Conservation (phyloP, 1,139 yeast genomes). For the Saccharomyces hybrid region DNA sequence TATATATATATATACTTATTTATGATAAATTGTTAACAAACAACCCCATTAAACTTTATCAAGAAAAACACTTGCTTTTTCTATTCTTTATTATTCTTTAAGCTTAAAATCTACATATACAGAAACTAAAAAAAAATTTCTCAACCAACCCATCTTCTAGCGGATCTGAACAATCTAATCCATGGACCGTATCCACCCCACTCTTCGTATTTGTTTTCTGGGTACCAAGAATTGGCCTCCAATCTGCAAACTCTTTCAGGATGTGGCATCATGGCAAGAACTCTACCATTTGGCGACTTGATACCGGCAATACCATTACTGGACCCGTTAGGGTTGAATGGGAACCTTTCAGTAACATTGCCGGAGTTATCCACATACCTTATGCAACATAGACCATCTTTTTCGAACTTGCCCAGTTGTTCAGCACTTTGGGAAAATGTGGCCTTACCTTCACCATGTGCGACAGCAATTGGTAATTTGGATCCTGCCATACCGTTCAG, state of each 20-base stretch:
- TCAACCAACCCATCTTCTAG: slow-evolving; percentile 84
- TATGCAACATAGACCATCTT: slow-evolving; percentile 51
- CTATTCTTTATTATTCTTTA: neutral
- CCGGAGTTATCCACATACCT: slow-evolving; percentile 91
- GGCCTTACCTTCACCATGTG: slow-evolving; percentile 98
- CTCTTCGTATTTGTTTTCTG: slow-evolving; percentile 52
- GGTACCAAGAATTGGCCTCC: slow-evolving; percentile 90
- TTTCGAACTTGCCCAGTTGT: slow-evolving; percentile 41
- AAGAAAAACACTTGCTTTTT: neutral
- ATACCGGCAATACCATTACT: slow-evolving; percentile 92
- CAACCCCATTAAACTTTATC: neutral
- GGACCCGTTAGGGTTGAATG: slow-evolving; percentile 96
- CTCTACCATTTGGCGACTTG: slow-evolving; percentile 84
- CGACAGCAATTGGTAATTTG: slow-evolving; percentile 92
- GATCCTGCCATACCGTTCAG: slow-evolving; percentile 89
- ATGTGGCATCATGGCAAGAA: slow-evolving; percentile 98
- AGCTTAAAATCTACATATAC: neutral
- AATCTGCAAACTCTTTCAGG: slow-evolving; percentile 91
- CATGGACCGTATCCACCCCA: slow-evolving; percentile 87
- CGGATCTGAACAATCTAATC: slow-evolving; percentile 87
- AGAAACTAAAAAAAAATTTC: neutral
- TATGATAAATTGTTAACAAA: neutral
- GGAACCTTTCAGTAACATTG: slow-evolving; percentile 69
- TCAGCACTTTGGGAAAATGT: slow-evolving; percentile 40
- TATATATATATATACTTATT: neutral